phyloP scores from a whole-genome alignment of 768 basidiomycete species.

The Boletus sensibilis region DNA sequence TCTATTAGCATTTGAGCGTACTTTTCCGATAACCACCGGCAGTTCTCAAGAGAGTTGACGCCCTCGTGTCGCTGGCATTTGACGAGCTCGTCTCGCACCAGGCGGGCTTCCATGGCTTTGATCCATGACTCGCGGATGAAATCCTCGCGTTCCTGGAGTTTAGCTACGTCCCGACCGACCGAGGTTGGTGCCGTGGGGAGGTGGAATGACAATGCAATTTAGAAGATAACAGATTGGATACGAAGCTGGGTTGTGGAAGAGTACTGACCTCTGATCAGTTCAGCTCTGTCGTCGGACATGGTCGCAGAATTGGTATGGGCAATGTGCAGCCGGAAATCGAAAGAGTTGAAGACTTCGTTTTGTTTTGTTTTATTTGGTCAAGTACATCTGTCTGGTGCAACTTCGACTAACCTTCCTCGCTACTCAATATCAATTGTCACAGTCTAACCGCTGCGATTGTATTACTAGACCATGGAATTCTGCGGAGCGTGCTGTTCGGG shows the following conservation, averaged over 20 bases:
- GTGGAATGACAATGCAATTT: background rate
- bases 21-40: conserved; percentile 80
- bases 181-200: background rate
- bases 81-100: conserved; percentile 84
- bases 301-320: conserved; percentile 4
- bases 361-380: conserved; percentile 14
- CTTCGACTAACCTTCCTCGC: background rate
- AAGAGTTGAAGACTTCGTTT: background rate
- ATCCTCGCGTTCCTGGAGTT: conserved; percentile 66
- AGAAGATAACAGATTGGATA: background rate
- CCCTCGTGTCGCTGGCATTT: conserved; percentile 91
- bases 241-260: background rate
- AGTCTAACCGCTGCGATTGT: background rate
- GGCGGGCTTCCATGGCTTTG: conserved; percentile 86
- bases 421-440: background rate
- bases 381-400: background rate
- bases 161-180: conserved; percentile 40
- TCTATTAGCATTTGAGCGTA: conserved; percentile 77
- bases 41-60: conserved; percentile 88
- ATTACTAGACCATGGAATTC: background rate
- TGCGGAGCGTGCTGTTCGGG: background rate
- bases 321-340: background rate
- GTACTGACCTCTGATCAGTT: conserved; percentile 33
- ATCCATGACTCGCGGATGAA: conserved; percentile 92
- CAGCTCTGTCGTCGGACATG: conserved; percentile 36